phyloP scores from a whole-genome alignment of 257 asterid genomes.

The Solanum virginianum region DNA sequence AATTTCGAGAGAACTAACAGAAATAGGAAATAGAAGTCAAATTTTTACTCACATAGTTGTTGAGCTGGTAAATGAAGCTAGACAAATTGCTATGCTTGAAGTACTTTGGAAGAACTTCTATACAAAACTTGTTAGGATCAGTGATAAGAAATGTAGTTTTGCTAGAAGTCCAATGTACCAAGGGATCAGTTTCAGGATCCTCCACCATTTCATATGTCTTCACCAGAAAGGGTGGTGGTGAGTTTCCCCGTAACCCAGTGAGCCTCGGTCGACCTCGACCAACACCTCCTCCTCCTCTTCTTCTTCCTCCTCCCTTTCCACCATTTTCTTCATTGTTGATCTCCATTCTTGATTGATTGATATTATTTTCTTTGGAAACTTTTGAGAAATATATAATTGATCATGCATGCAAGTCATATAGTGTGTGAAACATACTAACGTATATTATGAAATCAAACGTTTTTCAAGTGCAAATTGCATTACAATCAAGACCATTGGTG shows the following conservation, averaged over 20 bases:
- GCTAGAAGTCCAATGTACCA: slow-evolving; percentile 28
- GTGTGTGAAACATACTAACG: background rate
- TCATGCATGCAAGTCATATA: background rate
- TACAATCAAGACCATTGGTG: background rate
- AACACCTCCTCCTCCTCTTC: background rate
- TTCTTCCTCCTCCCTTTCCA: background rate
- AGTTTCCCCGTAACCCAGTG: background rate
- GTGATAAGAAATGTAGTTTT: slow-evolving; percentile 27
- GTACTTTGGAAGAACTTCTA: slow-evolving; percentile 27
- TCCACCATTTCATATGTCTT: slow-evolving; percentile 28
- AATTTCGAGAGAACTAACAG: background rate
- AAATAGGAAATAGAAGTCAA: background rate
- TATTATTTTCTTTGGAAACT: background rate
- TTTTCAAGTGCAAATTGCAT: background rate
- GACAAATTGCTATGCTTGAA: slow-evolving; percentile 33
- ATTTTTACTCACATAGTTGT: slow-evolving; percentile 27
- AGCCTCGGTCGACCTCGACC: background rate
- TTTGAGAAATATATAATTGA: background rate
- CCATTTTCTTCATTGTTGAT: background rate
- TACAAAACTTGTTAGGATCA: slow-evolving; percentile 24
- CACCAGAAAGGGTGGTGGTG: slow-evolving; percentile 28
- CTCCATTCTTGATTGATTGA: background rate
- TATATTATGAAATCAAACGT: background rate
- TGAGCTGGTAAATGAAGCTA: slow-evolving; percentile 43
- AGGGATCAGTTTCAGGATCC: slow-evolving; percentile 20